phyloP scores from a whole-genome alignment of 108 stramenopile species.

The Parmales sp. region DNA sequence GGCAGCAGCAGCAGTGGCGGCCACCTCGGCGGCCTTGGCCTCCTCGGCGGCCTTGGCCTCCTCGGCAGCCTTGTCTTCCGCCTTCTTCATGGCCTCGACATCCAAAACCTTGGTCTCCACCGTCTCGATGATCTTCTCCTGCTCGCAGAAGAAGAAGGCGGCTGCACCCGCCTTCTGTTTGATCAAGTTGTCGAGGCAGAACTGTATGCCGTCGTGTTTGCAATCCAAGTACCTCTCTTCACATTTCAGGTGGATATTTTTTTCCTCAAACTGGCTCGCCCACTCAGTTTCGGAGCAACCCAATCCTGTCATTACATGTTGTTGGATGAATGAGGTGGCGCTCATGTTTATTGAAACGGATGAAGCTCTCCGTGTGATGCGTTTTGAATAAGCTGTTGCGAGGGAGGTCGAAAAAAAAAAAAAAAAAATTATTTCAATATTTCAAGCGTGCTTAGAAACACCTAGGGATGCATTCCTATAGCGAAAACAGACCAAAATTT shows the following conservation, averaged over 20 bases:
- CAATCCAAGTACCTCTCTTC: not conserved
- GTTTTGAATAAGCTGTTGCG: no score
- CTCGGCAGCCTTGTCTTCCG: not conserved
- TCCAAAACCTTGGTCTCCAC: not conserved
- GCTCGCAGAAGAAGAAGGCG: constrained; percentile 3
- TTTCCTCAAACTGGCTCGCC: not conserved
- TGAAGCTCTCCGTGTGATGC: no score
- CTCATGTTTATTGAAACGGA: not conserved
- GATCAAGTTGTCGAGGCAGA: not conserved
- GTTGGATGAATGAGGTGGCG: not conserved
- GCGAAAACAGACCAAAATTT: no score
- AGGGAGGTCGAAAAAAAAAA: no score
- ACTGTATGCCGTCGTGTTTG: not conserved
- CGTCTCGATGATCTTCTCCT: not conserved
- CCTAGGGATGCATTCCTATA: no score
- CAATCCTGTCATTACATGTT: not conserved
- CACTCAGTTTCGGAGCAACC: not conserved
- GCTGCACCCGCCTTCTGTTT: not conserved
- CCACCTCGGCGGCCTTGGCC: constrained; percentile 4
- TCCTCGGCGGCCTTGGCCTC: not conserved
- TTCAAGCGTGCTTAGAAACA: no score
- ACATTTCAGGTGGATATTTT: not conserved
- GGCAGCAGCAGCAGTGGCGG: not conserved
- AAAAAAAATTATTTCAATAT: no score
- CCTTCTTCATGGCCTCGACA: not conserved